Percentiles rank a stretch among this genome's conserved stretches.
phyloP scores from a whole-genome alignment of 352 stramenopile genomes.

The Pythium sukuiense region DNA sequence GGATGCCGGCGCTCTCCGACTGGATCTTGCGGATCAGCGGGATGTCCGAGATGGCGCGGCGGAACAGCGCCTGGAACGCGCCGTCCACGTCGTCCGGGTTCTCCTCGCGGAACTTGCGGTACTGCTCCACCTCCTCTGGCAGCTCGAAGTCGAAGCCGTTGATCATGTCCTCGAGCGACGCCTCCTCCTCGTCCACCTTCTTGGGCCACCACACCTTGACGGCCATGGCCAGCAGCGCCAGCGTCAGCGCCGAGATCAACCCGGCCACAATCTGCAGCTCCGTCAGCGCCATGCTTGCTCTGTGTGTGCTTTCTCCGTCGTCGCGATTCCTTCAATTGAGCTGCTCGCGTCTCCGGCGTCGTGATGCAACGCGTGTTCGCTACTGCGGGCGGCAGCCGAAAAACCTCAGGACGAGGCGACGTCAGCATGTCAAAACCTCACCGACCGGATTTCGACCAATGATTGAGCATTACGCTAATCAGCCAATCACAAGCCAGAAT shows the following conservation, averaged over 20 bases:
- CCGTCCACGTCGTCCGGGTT: conserved; percentile 63
- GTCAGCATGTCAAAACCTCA: conserved; percentile 14
- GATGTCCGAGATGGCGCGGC: conserved; percentile 79
- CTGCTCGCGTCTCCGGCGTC: not conserved
- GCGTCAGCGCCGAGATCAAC: conserved; percentile 54
- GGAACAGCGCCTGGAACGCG: conserved; percentile 82
- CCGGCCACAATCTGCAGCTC: conserved; percentile 77
- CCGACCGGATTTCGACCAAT: conserved; percentile 9
- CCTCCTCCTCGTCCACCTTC: conserved; percentile 69
- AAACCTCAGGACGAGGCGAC: conserved; percentile 24
- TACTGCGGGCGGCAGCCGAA: conserved; percentile 16
- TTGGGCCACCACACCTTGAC: conserved; percentile 70
- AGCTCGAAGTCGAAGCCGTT: conserved; percentile 89
- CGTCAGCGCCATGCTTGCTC: conserved; percentile 40
- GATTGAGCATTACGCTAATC: not conserved
- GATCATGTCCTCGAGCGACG: conserved; percentile 86
- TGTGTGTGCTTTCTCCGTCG: not conserved
- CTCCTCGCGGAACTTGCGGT: conserved; percentile 69
- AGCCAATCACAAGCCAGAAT: not conserved
- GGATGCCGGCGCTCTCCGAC: conserved; percentile 81
- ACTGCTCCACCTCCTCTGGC: conserved; percentile 77
- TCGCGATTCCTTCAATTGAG: conserved; percentile 14
- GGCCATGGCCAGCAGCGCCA: conserved; percentile 61
- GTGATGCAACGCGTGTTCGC: conserved; percentile 30
- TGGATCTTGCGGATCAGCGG: conserved; percentile 88